Evolutionary conservation across 441 rosid species (phyloP).

Genomic region (Viola pubescens): DNA sequence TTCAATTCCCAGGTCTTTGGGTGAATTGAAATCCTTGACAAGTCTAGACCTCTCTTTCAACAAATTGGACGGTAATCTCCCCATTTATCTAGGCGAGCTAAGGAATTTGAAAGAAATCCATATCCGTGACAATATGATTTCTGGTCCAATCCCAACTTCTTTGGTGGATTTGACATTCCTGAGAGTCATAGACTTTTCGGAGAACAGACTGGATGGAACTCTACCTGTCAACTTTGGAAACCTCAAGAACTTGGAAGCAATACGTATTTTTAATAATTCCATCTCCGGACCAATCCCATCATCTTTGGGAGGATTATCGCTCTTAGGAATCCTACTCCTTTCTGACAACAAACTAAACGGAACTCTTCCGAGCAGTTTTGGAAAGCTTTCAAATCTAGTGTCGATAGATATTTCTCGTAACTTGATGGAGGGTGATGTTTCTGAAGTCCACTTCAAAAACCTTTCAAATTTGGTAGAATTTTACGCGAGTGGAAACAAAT

Average conservation of each 20-base stretch:
- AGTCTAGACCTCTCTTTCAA: not conserved
- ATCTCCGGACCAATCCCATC: not conserved
- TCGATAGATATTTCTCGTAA: not conserved
- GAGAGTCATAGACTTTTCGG: not conserved
- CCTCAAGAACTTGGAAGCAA: not conserved
- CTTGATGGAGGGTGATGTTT: slow-evolving; percentile 5
- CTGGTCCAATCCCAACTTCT: too few species aligned
- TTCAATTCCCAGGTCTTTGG: slow-evolving; percentile 13
- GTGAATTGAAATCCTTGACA: slow-evolving; percentile 5
- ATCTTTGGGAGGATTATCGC: not conserved
- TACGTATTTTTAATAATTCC: not conserved
- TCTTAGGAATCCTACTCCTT: not conserved
- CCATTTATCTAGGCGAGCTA: too few species aligned
- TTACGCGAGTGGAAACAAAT: not conserved
- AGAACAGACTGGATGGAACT: slow-evolving; percentile 8
- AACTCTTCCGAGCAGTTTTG: not conserved
- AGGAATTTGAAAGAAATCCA: too few species aligned
- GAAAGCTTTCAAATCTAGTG: not conserved
- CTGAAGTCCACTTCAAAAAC: slow-evolving; percentile 6
- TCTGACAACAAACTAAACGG: not conserved
- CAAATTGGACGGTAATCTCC: too few species aligned
- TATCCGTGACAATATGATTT: too few species aligned
- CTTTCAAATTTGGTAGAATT: not conserved
- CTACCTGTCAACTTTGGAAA: not conserved
- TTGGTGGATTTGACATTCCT: not conserved